Base-by-base conservation (phyloP, 306 rosid species). In the Castanopsis chinensis region DNA sequence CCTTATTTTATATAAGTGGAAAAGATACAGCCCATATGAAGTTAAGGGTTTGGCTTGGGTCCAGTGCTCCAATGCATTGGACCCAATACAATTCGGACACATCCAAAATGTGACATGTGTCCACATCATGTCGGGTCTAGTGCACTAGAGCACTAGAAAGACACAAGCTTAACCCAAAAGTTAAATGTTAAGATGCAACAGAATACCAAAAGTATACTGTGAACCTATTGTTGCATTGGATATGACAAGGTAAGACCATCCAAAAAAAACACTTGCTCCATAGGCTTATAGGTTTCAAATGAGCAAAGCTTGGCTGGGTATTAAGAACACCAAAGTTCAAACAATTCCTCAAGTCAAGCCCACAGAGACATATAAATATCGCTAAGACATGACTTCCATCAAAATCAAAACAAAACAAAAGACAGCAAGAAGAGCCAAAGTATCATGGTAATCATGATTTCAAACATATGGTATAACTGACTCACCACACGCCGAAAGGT, bases 401-500 rank as follows among this genome's bases (percentile, higher is more conserved):
- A 53, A 75, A 30, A 79, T 73, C 61, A 19, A 53, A 65, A 23
- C 75, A 72, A 78, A 61, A 53, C 80, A 54, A 52, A 71, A 55
- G 37, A 19, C 80, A 71, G 23, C 20, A 65, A 10, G 21, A 51
- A 41, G 59, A 74, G 72, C 37, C 71, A 35, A 76, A 8, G 4
- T 57, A 45, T 76, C 58, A 33, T 52, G 43, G 70, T 63, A 28
- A 28, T 43, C 73, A 79, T 21, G 72, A 79, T 70, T 30, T 73
- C 57, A 85, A 75, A 72, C 17, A 30, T 60, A 63, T 52, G 43
- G 69, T 17, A 76, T 69, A 74, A 79, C 74, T 25, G 43, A 80
- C 69, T 78, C 91, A 96, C 99, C 97, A 87, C 59, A 57, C 83
- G 92, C 52, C 77, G 88, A 69, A 90, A 89, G 76, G 93, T 91